These are phyloP conservation scores for Somion occarium DNA, from an alignment of 1,284 basidiomycete genomes.

Conservation along the genomic window DNA sequence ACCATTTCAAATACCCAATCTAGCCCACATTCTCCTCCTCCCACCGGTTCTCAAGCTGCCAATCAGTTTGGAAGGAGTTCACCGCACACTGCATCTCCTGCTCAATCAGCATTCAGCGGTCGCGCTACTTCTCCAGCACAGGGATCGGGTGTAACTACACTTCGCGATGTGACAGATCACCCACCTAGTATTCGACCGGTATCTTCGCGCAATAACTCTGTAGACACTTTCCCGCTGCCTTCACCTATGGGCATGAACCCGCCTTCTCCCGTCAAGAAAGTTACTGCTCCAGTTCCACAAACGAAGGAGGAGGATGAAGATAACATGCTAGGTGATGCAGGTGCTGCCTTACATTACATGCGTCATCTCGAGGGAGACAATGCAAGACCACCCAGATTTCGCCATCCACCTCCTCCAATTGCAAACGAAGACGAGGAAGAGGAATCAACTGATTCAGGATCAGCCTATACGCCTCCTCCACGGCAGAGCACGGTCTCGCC, in stretches of 20 bases:
- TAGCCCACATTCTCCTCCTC: not conserved
- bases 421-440: slow-evolving; percentile 20
- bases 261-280: not conserved
- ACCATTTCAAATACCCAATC: not conserved
- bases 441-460: slow-evolving; percentile 21
- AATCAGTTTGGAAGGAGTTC: not conserved
- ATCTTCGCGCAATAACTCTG: not conserved
- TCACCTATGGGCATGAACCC: slow-evolving; percentile 6
- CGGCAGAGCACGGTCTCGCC: not conserved
- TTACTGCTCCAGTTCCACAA: not conserved
- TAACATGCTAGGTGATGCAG: slow-evolving; percentile 48
- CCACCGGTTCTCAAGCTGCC: no score
- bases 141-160: not conserved
- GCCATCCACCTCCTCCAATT: slow-evolving; percentile 15
- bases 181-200: slow-evolving; percentile 6
- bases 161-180: not conserved
- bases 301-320: slow-evolving; percentile 23
- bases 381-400: slow-evolving; percentile 15
- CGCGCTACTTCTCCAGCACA: not conserved
- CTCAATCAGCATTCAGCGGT: slow-evolving; percentile 2
- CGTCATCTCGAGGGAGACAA: slow-evolving; percentile 44
- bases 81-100: slow-evolving; percentile 10
- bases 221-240: slow-evolving; percentile 4
- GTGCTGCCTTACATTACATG: slow-evolving; percentile 66
- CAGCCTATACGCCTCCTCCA: slow-evolving; percentile 16